Evolutionary conservation across 2,329 filamentous ascomycete species (phyloP).

Genomic region (Tolypocladium tropicale): DNA sequence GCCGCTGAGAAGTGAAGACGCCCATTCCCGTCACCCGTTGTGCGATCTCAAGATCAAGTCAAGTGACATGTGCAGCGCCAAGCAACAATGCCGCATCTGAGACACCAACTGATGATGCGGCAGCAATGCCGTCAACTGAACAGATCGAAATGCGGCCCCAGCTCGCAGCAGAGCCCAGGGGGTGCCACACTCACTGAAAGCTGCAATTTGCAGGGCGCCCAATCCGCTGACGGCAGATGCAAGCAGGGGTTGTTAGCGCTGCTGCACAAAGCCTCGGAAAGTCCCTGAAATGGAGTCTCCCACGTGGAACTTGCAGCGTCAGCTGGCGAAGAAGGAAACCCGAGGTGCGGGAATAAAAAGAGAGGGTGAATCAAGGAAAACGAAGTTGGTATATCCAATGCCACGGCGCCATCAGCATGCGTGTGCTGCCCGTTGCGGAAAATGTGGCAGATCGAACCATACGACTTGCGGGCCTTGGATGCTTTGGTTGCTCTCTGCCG

Average conservation of each 20-base stretch:
- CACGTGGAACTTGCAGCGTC: conserved; percentile 21
- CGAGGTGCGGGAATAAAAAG: background rate
- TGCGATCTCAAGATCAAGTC: background rate
- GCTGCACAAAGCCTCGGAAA: conserved; percentile 13
- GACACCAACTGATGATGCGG: background rate
- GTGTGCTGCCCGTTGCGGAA: conserved; percentile 1
- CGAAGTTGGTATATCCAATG: background rate
- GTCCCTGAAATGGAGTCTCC: conserved; percentile 9
- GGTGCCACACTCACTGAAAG: background rate
- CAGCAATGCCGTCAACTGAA: background rate
- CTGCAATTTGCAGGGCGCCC: background rate
- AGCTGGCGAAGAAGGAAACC: background rate
- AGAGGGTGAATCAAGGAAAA: background rate
- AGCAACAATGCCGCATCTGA: background rate
- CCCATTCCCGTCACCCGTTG: background rate
- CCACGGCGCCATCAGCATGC: conserved; percentile 1
- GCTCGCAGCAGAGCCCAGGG: background rate
- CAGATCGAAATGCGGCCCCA: no score
- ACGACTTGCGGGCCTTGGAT: background rate
- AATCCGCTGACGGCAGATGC: background rate
- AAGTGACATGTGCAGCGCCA: background rate
- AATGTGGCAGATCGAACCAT: background rate
- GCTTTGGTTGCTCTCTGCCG: background rate
- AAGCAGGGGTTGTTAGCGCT: conserved; percentile 8
- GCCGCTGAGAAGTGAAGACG: background rate